phyloP scores from a whole-genome alignment of 2,329 filamentous ascomycete species.

The Didymella sp. region DNA sequence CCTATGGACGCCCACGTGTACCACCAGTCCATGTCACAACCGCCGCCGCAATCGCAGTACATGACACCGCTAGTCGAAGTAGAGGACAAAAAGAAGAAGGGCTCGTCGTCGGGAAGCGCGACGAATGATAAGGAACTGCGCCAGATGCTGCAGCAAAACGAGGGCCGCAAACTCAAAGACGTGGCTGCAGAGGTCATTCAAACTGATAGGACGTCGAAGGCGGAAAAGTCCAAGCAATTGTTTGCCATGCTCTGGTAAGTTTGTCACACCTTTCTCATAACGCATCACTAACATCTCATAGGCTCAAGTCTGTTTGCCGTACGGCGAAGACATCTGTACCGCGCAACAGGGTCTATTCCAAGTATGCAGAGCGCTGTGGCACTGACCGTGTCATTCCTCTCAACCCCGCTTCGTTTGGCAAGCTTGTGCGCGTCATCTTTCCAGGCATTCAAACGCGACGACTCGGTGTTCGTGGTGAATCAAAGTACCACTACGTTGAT shows the following conservation, averaged over 20 bases:
- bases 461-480: slow-evolving; percentile 92
- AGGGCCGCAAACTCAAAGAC: slow-evolving; percentile 70
- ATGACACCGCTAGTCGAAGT: slow-evolving; percentile 40
- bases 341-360: slow-evolving; percentile 90
- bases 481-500: slow-evolving; percentile 91
- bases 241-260: slow-evolving; percentile 88
- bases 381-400: slow-evolving; percentile 92
- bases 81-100: slow-evolving; percentile 61
- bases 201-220: slow-evolving; percentile 80
- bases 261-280: not conserved
- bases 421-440: slow-evolving; percentile 94
- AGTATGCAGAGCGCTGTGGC: slow-evolving; percentile 91
- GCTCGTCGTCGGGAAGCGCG: slow-evolving; percentile 70
- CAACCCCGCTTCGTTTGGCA: slow-evolving; percentile 97
- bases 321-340: slow-evolving; percentile 86
- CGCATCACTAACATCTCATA: slow-evolving; percentile 50
- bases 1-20: slow-evolving; percentile 41
- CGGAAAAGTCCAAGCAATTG: slow-evolving; percentile 82
- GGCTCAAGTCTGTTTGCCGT: slow-evolving; percentile 74
- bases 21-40: slow-evolving; percentile 37
- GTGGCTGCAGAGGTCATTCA: slow-evolving; percentile 78
- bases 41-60: slow-evolving; percentile 35
- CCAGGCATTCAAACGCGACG: slow-evolving; percentile 92
- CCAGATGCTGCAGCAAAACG: slow-evolving; percentile 74
- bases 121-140: slow-evolving; percentile 84